Percentiles rank a stretch among this genome's conserved stretches.
phyloP scores from a whole-genome alignment of 441 rosid species.

The Daphne laureola region DNA sequence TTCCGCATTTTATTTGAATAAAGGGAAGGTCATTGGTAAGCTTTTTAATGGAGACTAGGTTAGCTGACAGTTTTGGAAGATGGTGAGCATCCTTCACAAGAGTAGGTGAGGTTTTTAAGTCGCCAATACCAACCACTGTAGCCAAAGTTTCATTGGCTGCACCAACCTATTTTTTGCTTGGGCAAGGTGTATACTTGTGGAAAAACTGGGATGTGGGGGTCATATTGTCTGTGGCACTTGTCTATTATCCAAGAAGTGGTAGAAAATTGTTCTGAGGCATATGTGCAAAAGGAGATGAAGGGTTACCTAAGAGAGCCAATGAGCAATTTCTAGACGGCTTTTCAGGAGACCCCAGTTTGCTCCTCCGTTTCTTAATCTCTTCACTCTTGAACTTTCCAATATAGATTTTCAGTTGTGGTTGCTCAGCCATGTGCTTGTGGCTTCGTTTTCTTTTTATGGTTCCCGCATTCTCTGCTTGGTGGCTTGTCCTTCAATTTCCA shows the following conservation, averaged over 20 bases:
- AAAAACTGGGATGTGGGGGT: background rate
- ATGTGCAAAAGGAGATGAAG: background rate
- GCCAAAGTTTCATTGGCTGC: background rate
- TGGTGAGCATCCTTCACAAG: background rate
- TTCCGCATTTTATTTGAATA: no score
- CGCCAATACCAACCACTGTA: background rate
- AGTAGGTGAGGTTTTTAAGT: background rate
- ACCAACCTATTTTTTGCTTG: constrained; percentile 1
- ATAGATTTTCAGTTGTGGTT: background rate
- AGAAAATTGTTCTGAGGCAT: background rate
- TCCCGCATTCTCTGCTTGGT: background rate
- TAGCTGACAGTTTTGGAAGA: constrained; percentile 1
- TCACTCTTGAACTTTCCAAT: background rate
- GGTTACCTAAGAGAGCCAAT: background rate
- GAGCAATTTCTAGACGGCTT: background rate
- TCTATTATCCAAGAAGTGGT: background rate
- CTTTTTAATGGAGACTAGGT: background rate
- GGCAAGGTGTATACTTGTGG: constrained; percentile 5
- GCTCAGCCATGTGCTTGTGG: constrained; percentile 3
- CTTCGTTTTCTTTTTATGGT: background rate
- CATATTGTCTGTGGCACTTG: constrained; percentile 2
- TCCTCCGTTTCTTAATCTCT: background rate
- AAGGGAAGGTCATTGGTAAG: background rate
- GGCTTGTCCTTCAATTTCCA: background rate
- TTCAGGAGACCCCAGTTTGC: background rate